phyloP scores from a whole-genome alignment of 805 yeast genomes.

The Zygoascus bituminiphila region DNA sequence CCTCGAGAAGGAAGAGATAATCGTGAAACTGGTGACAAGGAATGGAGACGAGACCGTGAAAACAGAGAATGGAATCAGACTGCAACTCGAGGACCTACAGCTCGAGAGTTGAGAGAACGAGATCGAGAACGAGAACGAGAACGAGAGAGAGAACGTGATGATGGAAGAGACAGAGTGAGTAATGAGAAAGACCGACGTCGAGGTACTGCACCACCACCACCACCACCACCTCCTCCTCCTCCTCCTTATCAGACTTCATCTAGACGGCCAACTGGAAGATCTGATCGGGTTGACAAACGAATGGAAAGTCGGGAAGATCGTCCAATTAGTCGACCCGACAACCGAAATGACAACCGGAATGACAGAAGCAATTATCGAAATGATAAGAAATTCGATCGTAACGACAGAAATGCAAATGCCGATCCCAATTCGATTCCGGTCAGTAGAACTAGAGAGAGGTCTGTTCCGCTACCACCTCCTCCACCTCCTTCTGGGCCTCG shows the following conservation, averaged over 20 bases:
- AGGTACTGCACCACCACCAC: neutral
- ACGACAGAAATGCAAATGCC: neutral
- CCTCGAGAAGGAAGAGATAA: slow-evolving; percentile 2
- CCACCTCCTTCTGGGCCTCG: slow-evolving; percentile 2
- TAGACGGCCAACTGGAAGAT: neutral
- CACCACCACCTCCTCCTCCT: neutral
- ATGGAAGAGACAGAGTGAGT: neutral
- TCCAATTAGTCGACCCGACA: neutral
- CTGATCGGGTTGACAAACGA: neutral
- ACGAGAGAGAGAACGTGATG: neutral
- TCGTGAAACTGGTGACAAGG: slow-evolving; percentile 4
- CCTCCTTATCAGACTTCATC: neutral
- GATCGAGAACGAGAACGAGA: slow-evolving; percentile 15
- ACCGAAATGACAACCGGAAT: neutral
- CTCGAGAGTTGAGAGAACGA: slow-evolving; percentile 9
- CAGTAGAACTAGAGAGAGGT: neutral
- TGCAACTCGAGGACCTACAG: neutral
- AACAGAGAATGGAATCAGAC: neutral
- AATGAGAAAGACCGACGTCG: neutral
- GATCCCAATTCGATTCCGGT: neutral
- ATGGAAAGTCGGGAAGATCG: neutral
- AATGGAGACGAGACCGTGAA: slow-evolving; percentile 1
- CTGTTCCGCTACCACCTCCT: neutral
- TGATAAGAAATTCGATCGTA: neutral
- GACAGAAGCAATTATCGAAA: neutral